Base-by-base conservation (phyloP, 2,329 filamentous ascomycete genomes). In the Biscogniauxia mediterranea region DNA sequence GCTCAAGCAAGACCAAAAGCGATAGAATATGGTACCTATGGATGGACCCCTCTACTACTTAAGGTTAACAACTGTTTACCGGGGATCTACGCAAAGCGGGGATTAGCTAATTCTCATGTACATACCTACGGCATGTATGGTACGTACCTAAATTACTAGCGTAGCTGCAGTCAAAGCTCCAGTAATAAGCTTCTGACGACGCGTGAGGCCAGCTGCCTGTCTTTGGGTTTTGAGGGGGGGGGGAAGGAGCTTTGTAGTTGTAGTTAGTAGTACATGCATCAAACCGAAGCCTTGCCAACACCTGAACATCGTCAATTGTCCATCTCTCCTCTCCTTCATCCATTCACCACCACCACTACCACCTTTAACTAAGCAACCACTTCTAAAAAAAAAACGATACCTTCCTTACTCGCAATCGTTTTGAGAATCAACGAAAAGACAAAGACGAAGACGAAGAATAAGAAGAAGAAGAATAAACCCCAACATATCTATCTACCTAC, bases 161-260 rank as follows among this genome's bases (percentile, higher is more conserved):
- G 52, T 64, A 65, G 49, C 46, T 32, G 3, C 8, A 57, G 9
- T 20, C 19, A 58, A 61, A 66, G 61, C 62, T 63, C 62, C 46
- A 61, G 58, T 17, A 19, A 11, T 7, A 51, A 55, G 21, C 49
- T 57, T 21, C 58, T 52, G 61, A 64, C 66, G 68, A 71, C 70
- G 70, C 69, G 69, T 69, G 69, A 70, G 68, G 61, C 70, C 68
- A 73, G 70, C 69, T 73, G 70, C 70, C 70, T 72, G 67, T 66
- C 68, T 63, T 69, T 38, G 5, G 23, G 23, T 23, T 23, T 2
- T 23, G 23, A 5, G 23, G 23, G 5, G 32, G 23, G 23, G 5
- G 32, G 32, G 54, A 55, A 23, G 57, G 50, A 49, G 50, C 59
- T 60, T 59, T 32, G 11, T 32, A 32, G 28, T 4, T 28, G 8